phyloP scores from a whole-genome alignment of 441 rosid genomes.

The Pelargonium australe region DNA sequence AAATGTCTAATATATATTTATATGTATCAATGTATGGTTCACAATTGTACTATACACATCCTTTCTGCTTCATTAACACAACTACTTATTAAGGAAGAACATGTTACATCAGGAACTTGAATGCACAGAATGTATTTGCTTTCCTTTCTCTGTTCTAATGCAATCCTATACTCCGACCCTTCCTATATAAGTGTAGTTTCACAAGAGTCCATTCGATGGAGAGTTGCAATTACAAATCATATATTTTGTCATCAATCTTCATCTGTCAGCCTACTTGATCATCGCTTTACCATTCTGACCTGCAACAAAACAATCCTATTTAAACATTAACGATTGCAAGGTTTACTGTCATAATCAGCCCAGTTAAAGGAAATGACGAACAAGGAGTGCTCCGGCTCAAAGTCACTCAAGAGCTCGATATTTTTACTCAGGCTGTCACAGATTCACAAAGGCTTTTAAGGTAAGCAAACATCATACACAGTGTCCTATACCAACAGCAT shows the following conservation, averaged over 20 bases:
- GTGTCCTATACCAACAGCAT: not conserved
- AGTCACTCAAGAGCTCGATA: not conserved
- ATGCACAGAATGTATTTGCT: not conserved
- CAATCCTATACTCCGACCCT: not conserved
- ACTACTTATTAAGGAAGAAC: not conserved
- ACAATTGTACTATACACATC: not conserved
- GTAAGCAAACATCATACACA: not conserved
- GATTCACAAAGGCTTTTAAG: not conserved
- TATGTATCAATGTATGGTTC: not conserved
- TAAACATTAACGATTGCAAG: not conserved
- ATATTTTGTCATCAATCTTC: not conserved
- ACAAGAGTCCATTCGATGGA: not conserved
- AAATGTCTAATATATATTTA: too few species aligned
- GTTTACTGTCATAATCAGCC: not conserved
- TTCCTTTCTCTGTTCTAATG: not conserved
- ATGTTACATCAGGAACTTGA: not conserved
- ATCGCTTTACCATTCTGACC: not conserved
- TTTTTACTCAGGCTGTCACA: not conserved
- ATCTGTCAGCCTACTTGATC: constrained; percentile 6
- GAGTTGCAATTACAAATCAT: not conserved
- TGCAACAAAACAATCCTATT: not conserved
- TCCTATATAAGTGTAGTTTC: not conserved
- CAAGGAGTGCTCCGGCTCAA: not conserved
- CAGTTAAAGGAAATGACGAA: not conserved
- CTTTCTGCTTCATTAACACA: not conserved